Base-by-base conservation (phyloP, 306 rosid genomes). In the Lablab purpureus region DNA sequence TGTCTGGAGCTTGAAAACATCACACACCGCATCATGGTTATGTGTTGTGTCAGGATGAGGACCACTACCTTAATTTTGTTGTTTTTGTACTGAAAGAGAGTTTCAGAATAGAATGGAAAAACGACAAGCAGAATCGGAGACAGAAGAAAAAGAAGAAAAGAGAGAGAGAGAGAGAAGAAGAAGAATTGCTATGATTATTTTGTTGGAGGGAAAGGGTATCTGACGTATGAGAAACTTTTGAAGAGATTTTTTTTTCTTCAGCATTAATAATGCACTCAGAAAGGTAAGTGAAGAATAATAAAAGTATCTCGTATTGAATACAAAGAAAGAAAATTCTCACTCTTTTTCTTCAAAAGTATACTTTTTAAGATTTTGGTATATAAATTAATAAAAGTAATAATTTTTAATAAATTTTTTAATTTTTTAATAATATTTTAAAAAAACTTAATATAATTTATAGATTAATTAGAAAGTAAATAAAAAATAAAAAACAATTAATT, bases 21-120 rank as follows among this genome's bases (percentile, higher is more conserved):
- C 56, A 78, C 79, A 28, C 47, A 83, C 49, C 71, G 51, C 94
- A 89, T 86, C 21, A 3, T 78, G 75, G 22, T 74, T 22, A 1
- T 22, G 54, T 36, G 2, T 22, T 25, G 1, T 52, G 5, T 19
- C 59, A 3, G 60, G 8, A 47, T 10, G 17, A 13, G 8, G 11
- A 32, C 13, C 62, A 43, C 49, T 2, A 11, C 17, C 49, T 40
- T 40, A 1, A 12, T 36, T 25, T 13, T 21, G 0, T 75, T 63
- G 65, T 4, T 59, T 62, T 32, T 23, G 27, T 43, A 56, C 25
- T 73, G 47, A 41, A 28, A 36, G 2, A 14, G 28, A 27, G 21
- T 2, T 67, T 32, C 18, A 45, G 23, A 58, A 6, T 70, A 58
- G 43, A 41, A 14, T 6, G 62, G 17, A 15, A 25, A 75, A 63